These are phyloP conservation scores for Termitomyces sp. DNA, from an alignment of 768 basidiomycete species.

Conservation along the genomic window DNA sequence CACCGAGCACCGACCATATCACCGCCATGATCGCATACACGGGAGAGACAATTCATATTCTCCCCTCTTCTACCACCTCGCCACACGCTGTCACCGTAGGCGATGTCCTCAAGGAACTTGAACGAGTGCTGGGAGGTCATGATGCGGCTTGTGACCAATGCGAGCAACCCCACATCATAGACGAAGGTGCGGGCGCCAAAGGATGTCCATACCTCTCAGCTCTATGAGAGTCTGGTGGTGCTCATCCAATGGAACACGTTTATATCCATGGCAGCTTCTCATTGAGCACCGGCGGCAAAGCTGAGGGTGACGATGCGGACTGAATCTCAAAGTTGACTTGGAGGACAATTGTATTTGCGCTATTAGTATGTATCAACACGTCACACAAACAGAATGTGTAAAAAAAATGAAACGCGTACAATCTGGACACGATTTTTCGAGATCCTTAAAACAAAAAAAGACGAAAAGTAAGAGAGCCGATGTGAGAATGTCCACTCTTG, in stretches of 20 bases:
- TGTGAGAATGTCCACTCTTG: neutral
- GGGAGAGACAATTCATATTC: constrained; percentile 1
- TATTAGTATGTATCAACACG: too few species aligned
- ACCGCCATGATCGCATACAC: neutral
- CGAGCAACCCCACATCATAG: neutral
- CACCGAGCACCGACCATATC: constrained; percentile 3
- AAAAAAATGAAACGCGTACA: too few species aligned
- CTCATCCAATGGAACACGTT: neutral
- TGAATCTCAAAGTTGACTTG: neutral
- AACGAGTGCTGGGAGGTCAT: neutral
- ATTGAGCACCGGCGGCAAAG: neutral
- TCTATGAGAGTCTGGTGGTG: constrained; percentile 4
- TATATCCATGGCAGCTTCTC: constrained; percentile 9
- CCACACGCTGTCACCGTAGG: constrained; percentile 2
- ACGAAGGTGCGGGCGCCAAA: neutral
- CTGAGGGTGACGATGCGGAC: neutral
- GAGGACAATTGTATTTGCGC: neutral
- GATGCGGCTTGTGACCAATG: neutral
- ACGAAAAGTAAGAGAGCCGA: neutral
- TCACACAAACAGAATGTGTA: too few species aligned
- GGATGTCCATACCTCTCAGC: neutral
- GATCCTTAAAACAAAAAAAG: neutral
- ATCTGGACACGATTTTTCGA: neutral
- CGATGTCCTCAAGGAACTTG: constrained; percentile 6
- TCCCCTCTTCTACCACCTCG: neutral